A percentile compares a stretch with the other conserved stretches of the same genome.
phyloP scores from a whole-genome alignment of 306 rosid genomes.

The Medicago arabica region DNA sequence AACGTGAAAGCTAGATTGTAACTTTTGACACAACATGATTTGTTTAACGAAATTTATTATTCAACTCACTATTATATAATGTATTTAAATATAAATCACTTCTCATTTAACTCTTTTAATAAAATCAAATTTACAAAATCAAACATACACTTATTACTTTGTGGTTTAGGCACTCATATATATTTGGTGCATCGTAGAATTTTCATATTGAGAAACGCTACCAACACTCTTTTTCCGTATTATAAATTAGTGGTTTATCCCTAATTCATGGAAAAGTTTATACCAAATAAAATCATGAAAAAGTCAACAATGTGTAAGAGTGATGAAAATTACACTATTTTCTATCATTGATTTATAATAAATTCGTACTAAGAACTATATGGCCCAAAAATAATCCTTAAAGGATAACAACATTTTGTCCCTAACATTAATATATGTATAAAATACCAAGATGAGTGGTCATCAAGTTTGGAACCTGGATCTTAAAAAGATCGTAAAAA shows the following conservation, averaged over 20 bases:
- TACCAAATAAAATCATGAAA: not conserved
- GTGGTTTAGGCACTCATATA: too few species aligned
- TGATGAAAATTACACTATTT: not conserved
- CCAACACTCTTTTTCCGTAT: too few species aligned
- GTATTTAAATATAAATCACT: too few species aligned
- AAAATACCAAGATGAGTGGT: constrained; percentile 26
- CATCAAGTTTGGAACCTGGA: constrained; percentile 35
- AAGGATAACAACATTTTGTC: constrained; percentile 35
- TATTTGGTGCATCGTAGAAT: too few species aligned
- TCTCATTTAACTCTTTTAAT: too few species aligned
- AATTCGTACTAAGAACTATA: constrained; percentile 2
- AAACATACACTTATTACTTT: too few species aligned
- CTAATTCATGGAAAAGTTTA: not conserved
- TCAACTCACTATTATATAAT: too few species aligned
- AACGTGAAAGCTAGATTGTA: too few species aligned
- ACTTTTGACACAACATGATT: too few species aligned
- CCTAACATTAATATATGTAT: not conserved
- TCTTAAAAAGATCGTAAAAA: constrained; percentile 17
- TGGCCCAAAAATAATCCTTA: not conserved
- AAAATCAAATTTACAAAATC: too few species aligned
- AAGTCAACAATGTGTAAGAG: not conserved
- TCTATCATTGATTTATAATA: not conserved
- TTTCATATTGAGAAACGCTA: too few species aligned
- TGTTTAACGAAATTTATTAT: too few species aligned
- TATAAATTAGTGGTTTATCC: not conserved